Percentiles rank a stretch among this genome's conserved stretches.
These are phyloP conservation scores for Tulasnella sp. DNA, from an alignment of 768 basidiomycete species.

Conservation along the genomic window DNA sequence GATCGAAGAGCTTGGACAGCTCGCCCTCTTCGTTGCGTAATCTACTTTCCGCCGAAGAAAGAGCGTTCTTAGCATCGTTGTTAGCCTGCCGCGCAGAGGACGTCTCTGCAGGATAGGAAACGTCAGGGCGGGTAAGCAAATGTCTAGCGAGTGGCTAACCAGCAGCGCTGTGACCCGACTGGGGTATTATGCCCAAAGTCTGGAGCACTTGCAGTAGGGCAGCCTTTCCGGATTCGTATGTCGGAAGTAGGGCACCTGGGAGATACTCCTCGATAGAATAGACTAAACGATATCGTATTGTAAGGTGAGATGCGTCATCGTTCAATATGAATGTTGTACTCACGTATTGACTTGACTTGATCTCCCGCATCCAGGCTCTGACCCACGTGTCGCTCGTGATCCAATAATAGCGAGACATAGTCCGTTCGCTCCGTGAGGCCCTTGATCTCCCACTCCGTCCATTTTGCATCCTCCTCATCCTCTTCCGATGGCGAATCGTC, in stretches of 20 bases:
- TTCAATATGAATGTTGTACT: conserved; percentile 37
- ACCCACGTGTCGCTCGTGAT: conserved; percentile 66
- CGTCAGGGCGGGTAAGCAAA: neutral
- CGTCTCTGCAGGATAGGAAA: conserved; percentile 44
- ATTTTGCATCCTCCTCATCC: conserved; percentile 48
- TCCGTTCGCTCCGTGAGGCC: conserved; percentile 45
- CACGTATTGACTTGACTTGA: conserved; percentile 50
- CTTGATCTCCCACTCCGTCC: conserved; percentile 57
- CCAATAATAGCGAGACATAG: conserved; percentile 68
- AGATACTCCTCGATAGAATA: conserved; percentile 78
- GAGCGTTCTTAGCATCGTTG: conserved; percentile 35
- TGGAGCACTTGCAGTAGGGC: conserved; percentile 59
- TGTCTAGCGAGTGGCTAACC: conserved; percentile 38
- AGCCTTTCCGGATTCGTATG: conserved; percentile 66
- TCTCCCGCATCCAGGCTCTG: conserved; percentile 34
- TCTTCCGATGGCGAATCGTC: conserved; percentile 35
- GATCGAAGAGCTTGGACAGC: conserved; percentile 61
- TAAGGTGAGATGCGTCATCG: neutral
- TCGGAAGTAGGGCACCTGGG: conserved; percentile 72
- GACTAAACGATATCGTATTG: conserved; percentile 46
- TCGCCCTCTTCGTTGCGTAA: conserved; percentile 58
- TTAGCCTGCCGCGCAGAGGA: conserved; percentile 60
- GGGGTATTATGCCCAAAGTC: conserved; percentile 55
- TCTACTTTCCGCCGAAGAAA: conserved; percentile 54
- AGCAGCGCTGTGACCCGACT: conserved; percentile 40